Conservation (phyloP, 2,329 filamentous ascomycete species). For the Sclerotiophoma versabilis region DNA sequence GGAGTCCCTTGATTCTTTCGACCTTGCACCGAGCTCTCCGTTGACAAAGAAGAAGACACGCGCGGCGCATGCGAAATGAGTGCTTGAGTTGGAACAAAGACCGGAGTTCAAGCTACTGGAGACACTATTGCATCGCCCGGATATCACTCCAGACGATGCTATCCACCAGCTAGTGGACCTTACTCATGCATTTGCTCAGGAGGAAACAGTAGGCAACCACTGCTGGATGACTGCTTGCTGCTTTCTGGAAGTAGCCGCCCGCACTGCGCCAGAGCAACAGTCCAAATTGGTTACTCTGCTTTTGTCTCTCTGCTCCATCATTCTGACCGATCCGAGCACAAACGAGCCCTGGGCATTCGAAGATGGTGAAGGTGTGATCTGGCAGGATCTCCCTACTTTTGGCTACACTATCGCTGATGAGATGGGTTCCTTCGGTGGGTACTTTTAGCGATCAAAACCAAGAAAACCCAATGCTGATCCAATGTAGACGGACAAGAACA, state of each 20-base stretch:
- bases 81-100: constrained; percentile 7
- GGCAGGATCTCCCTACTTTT: constrained; percentile 20
- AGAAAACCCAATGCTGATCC: neutral
- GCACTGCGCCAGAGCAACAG: constrained; percentile 13
- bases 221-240: constrained; percentile 19
- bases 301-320: constrained; percentile 1
- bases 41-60: constrained; percentile 7
- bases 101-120: constrained; percentile 2
- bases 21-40: constrained; percentile 3
- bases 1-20: neutral
- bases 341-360: constrained; percentile 6
- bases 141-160: neutral
- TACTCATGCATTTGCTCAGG: neutral
- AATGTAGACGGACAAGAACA: constrained; percentile 6
- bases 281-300: constrained; percentile 1
- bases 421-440: constrained; percentile 14
- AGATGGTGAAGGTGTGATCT: constrained; percentile 10
- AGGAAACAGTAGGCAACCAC: constrained; percentile 7
- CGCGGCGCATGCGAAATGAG: constrained; percentile 1
- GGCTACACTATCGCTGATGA: constrained; percentile 19
- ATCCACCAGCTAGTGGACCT: constrained; percentile 3
- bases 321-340: constrained; percentile 3
- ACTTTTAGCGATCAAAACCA: too few species aligned
- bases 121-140: neutral
- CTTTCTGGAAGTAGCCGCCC: constrained; percentile 8